These are phyloP conservation scores for Xylariales sp. DNA, from an alignment of 2,329 filamentous ascomycete species.

Conservation along the genomic window DNA sequence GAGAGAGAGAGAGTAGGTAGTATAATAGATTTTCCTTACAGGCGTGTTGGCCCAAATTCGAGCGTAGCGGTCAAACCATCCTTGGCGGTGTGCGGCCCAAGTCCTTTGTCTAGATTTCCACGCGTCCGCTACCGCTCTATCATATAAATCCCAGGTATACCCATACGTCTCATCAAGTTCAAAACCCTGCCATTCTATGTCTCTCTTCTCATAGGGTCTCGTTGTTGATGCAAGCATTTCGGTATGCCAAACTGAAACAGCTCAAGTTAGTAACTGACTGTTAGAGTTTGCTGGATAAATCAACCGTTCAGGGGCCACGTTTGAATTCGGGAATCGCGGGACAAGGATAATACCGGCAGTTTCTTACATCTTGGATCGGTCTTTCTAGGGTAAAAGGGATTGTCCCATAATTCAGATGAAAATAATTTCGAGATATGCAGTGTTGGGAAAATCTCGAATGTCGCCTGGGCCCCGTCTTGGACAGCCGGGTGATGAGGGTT, in stretches of 20 bases:
- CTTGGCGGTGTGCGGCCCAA: not conserved
- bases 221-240: not conserved
- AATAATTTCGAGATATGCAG: not conserved
- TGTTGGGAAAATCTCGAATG: not conserved
- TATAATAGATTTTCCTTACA: not conserved
- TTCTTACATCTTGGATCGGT: not conserved
- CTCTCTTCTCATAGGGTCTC: no score
- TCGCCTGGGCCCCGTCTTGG: not conserved
- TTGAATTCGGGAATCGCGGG: not conserved
- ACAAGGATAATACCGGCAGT: no score
- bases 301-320: not conserved
- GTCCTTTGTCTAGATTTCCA: not conserved
- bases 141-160: not conserved
- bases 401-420: constrained; percentile 5
- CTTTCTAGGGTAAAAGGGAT: not conserved
- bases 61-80: not conserved
- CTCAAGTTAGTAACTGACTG: not conserved
- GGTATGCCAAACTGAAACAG: not conserved
- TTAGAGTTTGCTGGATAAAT: not conserved
- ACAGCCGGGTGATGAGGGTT: not conserved
- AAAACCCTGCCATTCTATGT: no score
- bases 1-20: not conserved
- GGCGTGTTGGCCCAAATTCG: not conserved
- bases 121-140: not conserved
- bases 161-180: not conserved